Conservation (phyloP, 192 early-diverging fungal species). For the Coemansia sp. region DNA sequence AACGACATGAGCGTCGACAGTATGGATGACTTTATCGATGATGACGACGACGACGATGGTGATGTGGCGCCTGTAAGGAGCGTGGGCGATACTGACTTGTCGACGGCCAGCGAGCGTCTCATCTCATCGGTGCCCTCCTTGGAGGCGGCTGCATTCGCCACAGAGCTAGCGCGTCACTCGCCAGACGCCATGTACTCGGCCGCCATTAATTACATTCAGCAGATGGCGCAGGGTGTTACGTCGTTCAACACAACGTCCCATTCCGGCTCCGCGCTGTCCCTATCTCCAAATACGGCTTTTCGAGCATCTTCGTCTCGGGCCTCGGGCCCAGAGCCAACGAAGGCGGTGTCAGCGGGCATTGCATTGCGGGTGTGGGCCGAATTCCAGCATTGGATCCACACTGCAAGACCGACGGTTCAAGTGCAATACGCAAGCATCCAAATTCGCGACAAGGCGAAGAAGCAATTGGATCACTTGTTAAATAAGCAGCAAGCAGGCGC, state of each 20-base stretch:
- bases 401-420: not conserved
- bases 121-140: not conserved
- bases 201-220: not conserved
- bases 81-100: not conserved
- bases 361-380: slow-evolving; percentile 34
- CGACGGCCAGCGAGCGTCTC: not conserved
- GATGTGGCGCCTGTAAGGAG: not conserved
- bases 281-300: no score
- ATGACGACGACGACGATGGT: slow-evolving; percentile 14
- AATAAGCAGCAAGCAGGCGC: not conserved
- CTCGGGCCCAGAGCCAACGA: not conserved
- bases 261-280: no score
- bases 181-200: slow-evolving; percentile 12
- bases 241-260: not conserved
- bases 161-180: slow-evolving; percentile 11
- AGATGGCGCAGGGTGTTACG: slow-evolving; percentile 12
- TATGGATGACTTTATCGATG: slow-evolving; percentile 55
- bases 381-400: slow-evolving; percentile 28
- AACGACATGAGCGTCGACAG: slow-evolving; percentile 21
- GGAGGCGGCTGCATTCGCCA: not conserved
- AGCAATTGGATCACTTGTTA: slow-evolving; percentile 1
- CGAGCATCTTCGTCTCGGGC: not conserved
- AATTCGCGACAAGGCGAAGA: not conserved
- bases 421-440: not conserved
- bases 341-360: not conserved